A percentile compares a stretch with the other conserved stretches of the same genome.
Conservation (phyloP, 257 asterid genomes). For the Linderniella brevidens region DNA sequence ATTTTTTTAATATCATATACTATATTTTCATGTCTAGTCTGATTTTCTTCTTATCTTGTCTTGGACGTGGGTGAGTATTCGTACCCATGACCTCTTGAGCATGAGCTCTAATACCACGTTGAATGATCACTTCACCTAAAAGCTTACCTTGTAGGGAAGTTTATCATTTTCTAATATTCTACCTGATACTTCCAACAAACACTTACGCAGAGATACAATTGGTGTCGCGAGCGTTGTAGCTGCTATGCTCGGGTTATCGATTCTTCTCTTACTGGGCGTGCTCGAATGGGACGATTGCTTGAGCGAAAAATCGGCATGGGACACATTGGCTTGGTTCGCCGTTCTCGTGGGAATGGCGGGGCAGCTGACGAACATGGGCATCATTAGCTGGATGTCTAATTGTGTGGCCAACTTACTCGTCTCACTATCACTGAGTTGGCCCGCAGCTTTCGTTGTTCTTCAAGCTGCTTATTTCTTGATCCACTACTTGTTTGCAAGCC, state of each 20-base stretch:
- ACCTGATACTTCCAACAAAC: no score
- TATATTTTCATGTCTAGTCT: no score
- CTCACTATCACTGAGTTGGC: conserved; percentile 79
- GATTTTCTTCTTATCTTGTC: no score
- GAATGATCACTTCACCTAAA: no score
- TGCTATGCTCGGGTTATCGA: conserved; percentile 91
- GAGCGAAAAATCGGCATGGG: conserved; percentile 95
- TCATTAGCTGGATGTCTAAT: conserved; percentile 75
- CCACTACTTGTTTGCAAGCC: conserved; percentile 94
- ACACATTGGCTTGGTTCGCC: conserved; percentile 97
- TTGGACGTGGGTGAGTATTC: no score
- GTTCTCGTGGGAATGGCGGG: conserved; percentile 94
- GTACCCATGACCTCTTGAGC: no score
- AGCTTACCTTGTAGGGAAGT: no score
- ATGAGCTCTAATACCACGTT: no score
- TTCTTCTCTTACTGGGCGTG: conserved; percentile 62
- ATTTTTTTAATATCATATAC: no score
- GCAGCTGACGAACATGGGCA: conserved; percentile 78
- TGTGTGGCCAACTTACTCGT: conserved; percentile 58
- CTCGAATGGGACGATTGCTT: conserved; percentile 90
- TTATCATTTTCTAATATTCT: no score
- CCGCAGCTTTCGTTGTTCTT: conserved; percentile 74
- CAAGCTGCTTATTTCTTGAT: conserved; percentile 77
- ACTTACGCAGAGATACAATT: conserved; percentile 55
- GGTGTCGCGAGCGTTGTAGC: conserved; percentile 89